These are phyloP conservation scores for Pleurotus cornucopiae DNA, from an alignment of 768 basidiomycete species.

Conservation along the genomic window DNA sequence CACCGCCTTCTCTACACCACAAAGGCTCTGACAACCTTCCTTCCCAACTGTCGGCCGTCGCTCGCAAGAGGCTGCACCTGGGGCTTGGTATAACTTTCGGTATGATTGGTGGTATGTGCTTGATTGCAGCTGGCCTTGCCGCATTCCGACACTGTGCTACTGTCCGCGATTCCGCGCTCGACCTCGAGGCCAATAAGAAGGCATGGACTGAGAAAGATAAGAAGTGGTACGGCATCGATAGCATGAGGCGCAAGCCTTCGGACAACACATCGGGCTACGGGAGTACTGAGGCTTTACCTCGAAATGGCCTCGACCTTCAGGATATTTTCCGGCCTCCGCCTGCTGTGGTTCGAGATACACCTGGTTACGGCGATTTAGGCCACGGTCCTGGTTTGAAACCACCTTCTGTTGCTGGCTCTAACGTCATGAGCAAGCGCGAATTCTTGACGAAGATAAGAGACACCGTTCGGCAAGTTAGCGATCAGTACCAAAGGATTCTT, in stretches of 20 bases:
- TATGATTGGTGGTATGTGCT: slow-evolving; percentile 52
- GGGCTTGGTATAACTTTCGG: slow-evolving; percentile 63
- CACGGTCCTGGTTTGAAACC: slow-evolving; percentile 28
- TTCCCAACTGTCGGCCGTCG: slow-evolving; percentile 32
- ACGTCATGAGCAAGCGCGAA: slow-evolving; percentile 63
- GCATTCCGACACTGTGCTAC: slow-evolving; percentile 49
- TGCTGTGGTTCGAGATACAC: slow-evolving; percentile 11
- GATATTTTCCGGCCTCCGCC: slow-evolving; percentile 11
- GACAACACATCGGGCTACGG: slow-evolving; percentile 10
- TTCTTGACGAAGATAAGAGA: slow-evolving; percentile 61
- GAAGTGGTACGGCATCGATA: slow-evolving; percentile 60
- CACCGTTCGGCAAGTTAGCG: slow-evolving; percentile 67
- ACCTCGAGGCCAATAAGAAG: slow-evolving; percentile 52
- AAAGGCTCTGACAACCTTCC: slow-evolving; percentile 29
- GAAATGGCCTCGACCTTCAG: slow-evolving; percentile 12
- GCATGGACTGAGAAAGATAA: slow-evolving; percentile 64
- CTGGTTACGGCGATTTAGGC: slow-evolving; percentile 30
- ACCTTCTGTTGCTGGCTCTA: slow-evolving; percentile 1
- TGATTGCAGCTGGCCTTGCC: slow-evolving; percentile 53
- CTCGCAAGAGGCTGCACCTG: slow-evolving; percentile 47
- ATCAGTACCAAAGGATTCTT: slow-evolving; percentile 41
- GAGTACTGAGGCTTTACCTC: slow-evolving; percentile 14
- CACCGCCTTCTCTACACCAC: slow-evolving; percentile 35
- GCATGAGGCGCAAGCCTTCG: slow-evolving; percentile 15
- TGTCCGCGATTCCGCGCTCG: slow-evolving; percentile 57